phyloP scores from a whole-genome alignment of 108 stramenopile species.

The Skeletonema grethae region DNA sequence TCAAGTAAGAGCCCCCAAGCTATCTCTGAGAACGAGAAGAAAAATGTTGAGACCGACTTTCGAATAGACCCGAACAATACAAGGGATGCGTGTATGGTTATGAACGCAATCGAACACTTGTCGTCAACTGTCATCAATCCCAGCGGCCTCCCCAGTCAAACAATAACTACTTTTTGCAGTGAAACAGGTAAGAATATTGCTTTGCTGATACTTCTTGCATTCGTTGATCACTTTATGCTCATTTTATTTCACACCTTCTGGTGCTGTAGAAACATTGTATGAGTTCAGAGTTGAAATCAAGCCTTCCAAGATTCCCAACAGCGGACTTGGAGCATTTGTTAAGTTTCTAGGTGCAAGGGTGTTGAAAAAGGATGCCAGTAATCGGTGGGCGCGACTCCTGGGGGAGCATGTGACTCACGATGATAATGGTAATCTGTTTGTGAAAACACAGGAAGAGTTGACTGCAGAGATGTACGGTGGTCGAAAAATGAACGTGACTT shows the following conservation, averaged over 20 bases:
- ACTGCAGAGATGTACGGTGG: constrained; percentile 27
- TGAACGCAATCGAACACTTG: background rate
- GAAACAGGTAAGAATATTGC: background rate
- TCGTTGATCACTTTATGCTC: background rate
- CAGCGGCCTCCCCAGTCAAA: background rate
- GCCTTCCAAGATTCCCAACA: constrained; percentile 57
- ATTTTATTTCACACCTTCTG: background rate
- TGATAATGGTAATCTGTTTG: background rate
- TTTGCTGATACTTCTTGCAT: background rate
- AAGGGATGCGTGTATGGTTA: background rate
- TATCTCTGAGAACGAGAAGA: background rate
- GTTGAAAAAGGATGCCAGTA: constrained; percentile 25
- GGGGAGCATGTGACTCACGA: constrained; percentile 1
- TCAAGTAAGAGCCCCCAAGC: background rate
- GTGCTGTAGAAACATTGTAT: constrained; percentile 54
- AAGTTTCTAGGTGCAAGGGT: constrained; percentile 66
- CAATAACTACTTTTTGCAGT: background rate
- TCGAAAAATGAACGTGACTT: constrained; percentile 36
- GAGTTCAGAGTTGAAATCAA: constrained; percentile 51
- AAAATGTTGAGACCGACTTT: background rate
- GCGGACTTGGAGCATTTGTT: constrained; percentile 73
- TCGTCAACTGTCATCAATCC: background rate
- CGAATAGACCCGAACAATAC: background rate
- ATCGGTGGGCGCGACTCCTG: constrained; percentile 12
- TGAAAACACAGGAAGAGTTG: constrained; percentile 17